Evolutionary conservation across 2,329 filamentous ascomycete genomes (phyloP), one percentile per base, ranked within the genome.

Genomic region (Alternaria sp.): DNA sequence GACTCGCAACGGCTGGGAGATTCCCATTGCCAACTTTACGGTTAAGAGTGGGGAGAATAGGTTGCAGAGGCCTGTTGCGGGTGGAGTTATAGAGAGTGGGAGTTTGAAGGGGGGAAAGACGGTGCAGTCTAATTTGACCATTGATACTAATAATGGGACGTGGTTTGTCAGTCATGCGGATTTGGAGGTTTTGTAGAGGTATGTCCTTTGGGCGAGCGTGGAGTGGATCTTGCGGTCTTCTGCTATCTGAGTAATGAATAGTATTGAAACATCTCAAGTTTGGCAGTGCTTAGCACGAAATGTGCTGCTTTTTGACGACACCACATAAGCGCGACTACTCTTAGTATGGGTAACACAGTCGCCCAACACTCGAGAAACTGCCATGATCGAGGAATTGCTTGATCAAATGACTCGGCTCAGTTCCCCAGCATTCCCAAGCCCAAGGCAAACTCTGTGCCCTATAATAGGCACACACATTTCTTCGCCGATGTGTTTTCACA

Each of bases 1-100:
- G 24, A 82, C 78, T 4, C 80, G 86, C 41, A 90, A 90, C 66
- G 79, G 82, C 0, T 85, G 85, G 72, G 89, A 92, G 70, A 83
- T 91, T 41, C 82, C 84, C 1, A 75, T 92, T 21, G 89, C 88
- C 1, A 90, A 90, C 71, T 92, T 92, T 70, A 90, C 88, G 0
- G 87, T 92, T 8, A 72, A 83, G 60, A 82, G 76, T 26, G 88
- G 87, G 0, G 87, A 81, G 56, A 91, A 90, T 65, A 82, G 79
- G 60, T 70, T 91, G 45, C 72, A 80, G 60, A 71, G 84, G 14
- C 80, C 82, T 8, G 80, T 84, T 28, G 82, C 75, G 3, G 79
- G 80, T 17, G 83, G 82, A 3, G 64, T 80, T 2, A 84, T 84
- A 0, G 84, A 88, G 75, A 83, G 82, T 50, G 87, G 87, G 1